Evolutionary conservation across 2,329 filamentous ascomycete species (phyloP), one percentile per base, ranked within the genome.

Genomic region (Hypoxylon sp.): DNA sequence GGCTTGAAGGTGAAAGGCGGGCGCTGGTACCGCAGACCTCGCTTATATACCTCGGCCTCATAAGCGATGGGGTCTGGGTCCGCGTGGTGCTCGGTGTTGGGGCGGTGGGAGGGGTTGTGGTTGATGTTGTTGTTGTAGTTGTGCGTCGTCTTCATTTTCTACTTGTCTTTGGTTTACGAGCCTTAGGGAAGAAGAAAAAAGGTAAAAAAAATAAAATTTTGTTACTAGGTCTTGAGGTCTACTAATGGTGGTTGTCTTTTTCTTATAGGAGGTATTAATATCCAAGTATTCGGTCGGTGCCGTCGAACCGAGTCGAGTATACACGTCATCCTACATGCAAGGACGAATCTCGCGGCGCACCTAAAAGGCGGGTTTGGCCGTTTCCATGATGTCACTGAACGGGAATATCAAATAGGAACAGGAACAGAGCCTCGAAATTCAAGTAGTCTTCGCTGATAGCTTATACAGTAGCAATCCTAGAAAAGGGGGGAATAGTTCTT

Each of bases 1-100:
- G 64, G 42, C 42, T 65, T 62, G 50, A 64, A 66, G 5, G 61
- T 64, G 38, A 66, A 63, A 7, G 60, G 58, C 2, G 61, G 64
- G n/a, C 61, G 55, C 34, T 59, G 43, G 50, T 65, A 63, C 20
- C 46, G 47, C 4, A 66, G 48, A 0, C 62, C 62, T 21, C 57
- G 57, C 27, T 60, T 48, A 34, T 63, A 65, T 3, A 65, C 51
- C 7, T 53, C 34, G 3, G 43, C 26, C 19, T 58, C 46, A 51
- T 60, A 51, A 26, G 52, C 60, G 31, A 63, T 50, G 19, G 61
- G 61, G 47, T 65, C 48, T 1, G 42, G 42, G 49, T 46, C 49
- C 13, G 42, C n/a, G 42, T 51, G 41, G 12, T 23, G 23, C 5
- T 16, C 35, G 1, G 19, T 46, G 30, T 52, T 13, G 16, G 49